Conservation (phyloP, 257 asterid genomes). For the Solanum bukasovii region DNA sequence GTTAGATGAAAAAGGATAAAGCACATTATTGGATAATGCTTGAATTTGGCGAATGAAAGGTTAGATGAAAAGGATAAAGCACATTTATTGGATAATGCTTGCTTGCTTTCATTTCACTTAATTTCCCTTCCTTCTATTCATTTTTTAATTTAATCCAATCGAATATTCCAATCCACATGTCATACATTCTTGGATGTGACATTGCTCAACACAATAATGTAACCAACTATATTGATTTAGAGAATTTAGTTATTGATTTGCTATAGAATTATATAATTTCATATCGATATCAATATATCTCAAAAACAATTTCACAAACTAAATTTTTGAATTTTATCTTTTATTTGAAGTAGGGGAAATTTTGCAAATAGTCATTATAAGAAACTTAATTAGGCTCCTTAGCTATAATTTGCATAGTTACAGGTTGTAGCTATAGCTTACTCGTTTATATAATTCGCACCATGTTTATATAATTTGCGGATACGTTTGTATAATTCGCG, state of each 20-base stretch:
- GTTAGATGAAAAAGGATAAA: neutral
- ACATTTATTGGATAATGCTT: neutral
- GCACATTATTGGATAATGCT: neutral
- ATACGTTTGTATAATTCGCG: fast-evolving
- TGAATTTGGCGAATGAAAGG: neutral
- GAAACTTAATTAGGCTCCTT: neutral
- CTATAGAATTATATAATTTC: neutral
- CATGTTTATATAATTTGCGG: too few species aligned
- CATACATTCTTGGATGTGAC: neutral
- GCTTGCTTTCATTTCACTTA: neutral
- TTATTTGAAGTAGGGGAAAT: neutral
- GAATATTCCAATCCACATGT: neutral
- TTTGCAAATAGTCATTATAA: too few species aligned
- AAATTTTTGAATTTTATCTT: too few species aligned
- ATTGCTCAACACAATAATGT: neutral
- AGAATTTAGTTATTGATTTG: neutral
- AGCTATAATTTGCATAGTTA: too few species aligned
- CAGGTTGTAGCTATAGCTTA: too few species aligned
- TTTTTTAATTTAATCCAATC: neutral
- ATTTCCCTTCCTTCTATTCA: neutral
- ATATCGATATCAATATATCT: neutral
- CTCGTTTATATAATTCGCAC: too few species aligned
- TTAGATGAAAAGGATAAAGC: neutral
- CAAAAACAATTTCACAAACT: neutral
- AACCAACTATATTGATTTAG: neutral